Evolutionary conservation across 106 monocot genomes (phyloP).

Genomic region (Dendrobium catenatum): DNA sequence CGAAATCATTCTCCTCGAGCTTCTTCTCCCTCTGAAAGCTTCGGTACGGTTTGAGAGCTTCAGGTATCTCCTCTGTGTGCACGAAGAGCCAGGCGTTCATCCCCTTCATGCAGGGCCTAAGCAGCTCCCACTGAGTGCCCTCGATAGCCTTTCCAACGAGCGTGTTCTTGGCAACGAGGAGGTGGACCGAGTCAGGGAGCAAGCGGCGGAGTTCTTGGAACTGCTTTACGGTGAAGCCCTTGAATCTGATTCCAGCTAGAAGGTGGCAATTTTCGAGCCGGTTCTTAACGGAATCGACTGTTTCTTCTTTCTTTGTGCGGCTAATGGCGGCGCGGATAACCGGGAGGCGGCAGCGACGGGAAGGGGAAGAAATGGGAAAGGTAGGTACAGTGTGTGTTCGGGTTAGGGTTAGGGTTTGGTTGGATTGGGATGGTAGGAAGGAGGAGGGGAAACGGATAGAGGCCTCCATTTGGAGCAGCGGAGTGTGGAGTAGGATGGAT

Average conservation of each 20-base stretch:
- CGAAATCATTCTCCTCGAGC: constrained; percentile 80
- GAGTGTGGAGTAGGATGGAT: constrained; percentile 2
- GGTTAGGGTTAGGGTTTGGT: constrained; percentile 6
- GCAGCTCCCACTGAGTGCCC: constrained; percentile 69
- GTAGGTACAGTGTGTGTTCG: not conserved
- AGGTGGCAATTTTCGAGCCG: constrained; percentile 87
- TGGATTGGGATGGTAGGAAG: constrained; percentile 8
- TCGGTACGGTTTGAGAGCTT: constrained; percentile 71
- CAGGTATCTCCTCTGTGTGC: constrained; percentile 82
- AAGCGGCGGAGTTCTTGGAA: constrained; percentile 75
- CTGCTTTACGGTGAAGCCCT: constrained; percentile 83
- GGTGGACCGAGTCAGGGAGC: constrained; percentile 55
- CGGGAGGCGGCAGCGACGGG: not conserved
- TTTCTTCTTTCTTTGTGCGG: constrained; percentile 72
- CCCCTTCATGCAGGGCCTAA: constrained; percentile 75
- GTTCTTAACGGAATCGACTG: constrained; percentile 43
- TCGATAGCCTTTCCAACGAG: constrained; percentile 88
- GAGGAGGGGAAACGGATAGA: constrained; percentile 11
- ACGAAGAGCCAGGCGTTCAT: constrained; percentile 99
- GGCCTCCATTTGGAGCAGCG: constrained; percentile 29
- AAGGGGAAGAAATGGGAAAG: not conserved
- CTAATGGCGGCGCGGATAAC: constrained; percentile 75
- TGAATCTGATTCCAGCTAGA: constrained; percentile 79
- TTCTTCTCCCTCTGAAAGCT: constrained; percentile 77
- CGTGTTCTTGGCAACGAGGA: constrained; percentile 88